Percentiles rank a stretch among this genome's conserved stretches.
Conservation (phyloP, 1,139 yeast species). For the Hyphopichia fennica region DNA sequence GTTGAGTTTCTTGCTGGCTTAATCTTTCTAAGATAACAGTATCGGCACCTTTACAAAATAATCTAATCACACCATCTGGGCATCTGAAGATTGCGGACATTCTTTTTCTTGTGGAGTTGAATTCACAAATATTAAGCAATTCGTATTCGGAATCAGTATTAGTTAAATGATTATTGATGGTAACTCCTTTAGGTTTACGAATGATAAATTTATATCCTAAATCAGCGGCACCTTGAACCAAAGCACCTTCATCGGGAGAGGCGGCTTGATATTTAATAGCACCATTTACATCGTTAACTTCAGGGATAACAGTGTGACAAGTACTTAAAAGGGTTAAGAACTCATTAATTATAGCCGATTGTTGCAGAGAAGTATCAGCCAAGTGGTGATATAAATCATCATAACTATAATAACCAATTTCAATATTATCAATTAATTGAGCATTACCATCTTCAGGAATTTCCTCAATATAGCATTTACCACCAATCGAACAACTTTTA, state of each 20-base stretch:
- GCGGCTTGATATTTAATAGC: constrained; percentile 94
- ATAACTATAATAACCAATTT: constrained; percentile 77
- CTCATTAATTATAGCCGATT: constrained; percentile 69
- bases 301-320: constrained; percentile 98
- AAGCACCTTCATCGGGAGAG: constrained; percentile 98
- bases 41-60: constrained; percentile 97
- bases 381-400: constrained; percentile 59
- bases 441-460: constrained; percentile 90
- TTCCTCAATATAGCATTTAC: constrained; percentile 81
- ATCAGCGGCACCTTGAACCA: constrained; percentile 89
- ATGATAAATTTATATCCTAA: constrained; percentile 82
- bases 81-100: constrained; percentile 95
- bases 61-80: constrained; percentile 88
- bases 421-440: constrained; percentile 72
- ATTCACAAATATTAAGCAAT: constrained; percentile 87
- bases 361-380: constrained; percentile 40
- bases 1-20: constrained; percentile 61
- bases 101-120: constrained; percentile 94
- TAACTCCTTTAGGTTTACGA: constrained; percentile 82
- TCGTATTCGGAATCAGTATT: constrained; percentile 53
- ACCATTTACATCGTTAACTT: constrained; percentile 58
- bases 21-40: constrained; percentile 90
- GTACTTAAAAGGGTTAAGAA: constrained; percentile 84
- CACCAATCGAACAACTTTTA: constrained; percentile 92
- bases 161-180: constrained; percentile 55